Base-by-base conservation (phyloP, 1,284 basidiomycete species). In the Puccinia coronata region DNA sequence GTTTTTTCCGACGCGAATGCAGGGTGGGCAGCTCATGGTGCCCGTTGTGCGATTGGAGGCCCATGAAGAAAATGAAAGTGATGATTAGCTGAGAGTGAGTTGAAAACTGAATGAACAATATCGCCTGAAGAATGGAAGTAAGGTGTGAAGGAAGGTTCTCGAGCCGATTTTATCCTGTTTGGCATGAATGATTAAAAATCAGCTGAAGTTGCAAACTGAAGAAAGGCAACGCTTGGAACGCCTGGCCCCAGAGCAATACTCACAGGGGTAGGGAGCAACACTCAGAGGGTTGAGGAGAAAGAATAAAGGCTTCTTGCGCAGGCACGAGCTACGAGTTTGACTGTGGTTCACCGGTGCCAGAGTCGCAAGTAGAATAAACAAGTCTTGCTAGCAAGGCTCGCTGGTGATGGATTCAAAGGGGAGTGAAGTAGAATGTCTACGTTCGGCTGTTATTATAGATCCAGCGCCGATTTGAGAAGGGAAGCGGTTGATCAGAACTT, bases 171-270 rank as follows among this genome's bases (percentile, higher is more conserved):
- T 59, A 59, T 59, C n/a, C 31, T 34, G 28, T 25, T n/a, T n/a
- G n/a, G 12, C 8, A 12, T 14, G 5, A 4, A 6, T 31, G 34
- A 11, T 25, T 12, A 12, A 2, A 11, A 59, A 11, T 59, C 57
- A 59, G 57, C 31, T 59, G 57, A 59, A 4, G n/a, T 25, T 59
- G 28, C 57, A 59, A 59, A 59, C 57, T 34, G 57, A 59, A 59
- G 28, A 59, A 59, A 16, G n/a, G 57, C 57, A 59, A 31, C 28
- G 57, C 57, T 25, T 59, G 25, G 57, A 59, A 34, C 57, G 18
- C 6, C 28, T 16, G 12, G 25, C 9, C 28, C 1, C n/a, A 28
- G 6, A 59, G 8, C 11, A 59, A 59, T 59, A 59, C 57, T 59
- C 57, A 59, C 57, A 18, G 25, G 11, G 57, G n/a, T 5, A 59